Evolutionary conservation across 2,329 filamentous ascomycete species (phyloP), one percentile per base, ranked within the genome.

Genomic region (Fusarium sp.): DNA sequence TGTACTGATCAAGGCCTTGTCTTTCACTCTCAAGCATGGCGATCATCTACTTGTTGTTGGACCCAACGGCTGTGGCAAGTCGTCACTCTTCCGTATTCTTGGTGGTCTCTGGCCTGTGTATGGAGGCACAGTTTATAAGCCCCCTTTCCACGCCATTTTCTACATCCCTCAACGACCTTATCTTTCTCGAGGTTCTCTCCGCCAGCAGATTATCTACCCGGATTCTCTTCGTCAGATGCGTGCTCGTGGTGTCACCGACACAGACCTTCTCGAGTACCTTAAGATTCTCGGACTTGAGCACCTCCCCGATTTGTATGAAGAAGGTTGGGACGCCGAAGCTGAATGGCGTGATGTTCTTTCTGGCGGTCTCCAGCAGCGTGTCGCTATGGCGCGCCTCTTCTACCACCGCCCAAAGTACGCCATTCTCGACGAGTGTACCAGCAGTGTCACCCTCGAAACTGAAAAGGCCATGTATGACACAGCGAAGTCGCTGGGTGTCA

Each of bases 31-130:
- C 66, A 87, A 89, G 56, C 90, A 91, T 2, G 93, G 94, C 55
- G 93, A 97, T 61, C 96, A 99, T 73, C 86, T 99, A 9, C 88
- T 99, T 36, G 96, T 99, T 40, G 92, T 98, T 40, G 96, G 96
- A 2, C 96, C 96, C 21, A 99, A 99, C 77, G 96, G 96, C 36
- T 99, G 96, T 78, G 96, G 96, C 40, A 99, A 99, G 79, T 97
- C 93, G 0, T 96, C 92, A 17, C 85, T 99, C 5, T 99, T 99
- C 87, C 90, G 96, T 36, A 99, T 99, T 71, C 87, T 99, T 2
- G 96, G 96, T 63, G 96, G 96, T 1, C 84, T 99, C 4, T 99
- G 96, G 96, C 96, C 96, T 17, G 96, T 98, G 14, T 99, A 99
- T 78, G 95, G 96, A 68, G 96, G 96, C 50, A 93, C 88, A 2